phyloP scores from a whole-genome alignment of 208 protist species.

The Acanthamoeba sp. region DNA sequence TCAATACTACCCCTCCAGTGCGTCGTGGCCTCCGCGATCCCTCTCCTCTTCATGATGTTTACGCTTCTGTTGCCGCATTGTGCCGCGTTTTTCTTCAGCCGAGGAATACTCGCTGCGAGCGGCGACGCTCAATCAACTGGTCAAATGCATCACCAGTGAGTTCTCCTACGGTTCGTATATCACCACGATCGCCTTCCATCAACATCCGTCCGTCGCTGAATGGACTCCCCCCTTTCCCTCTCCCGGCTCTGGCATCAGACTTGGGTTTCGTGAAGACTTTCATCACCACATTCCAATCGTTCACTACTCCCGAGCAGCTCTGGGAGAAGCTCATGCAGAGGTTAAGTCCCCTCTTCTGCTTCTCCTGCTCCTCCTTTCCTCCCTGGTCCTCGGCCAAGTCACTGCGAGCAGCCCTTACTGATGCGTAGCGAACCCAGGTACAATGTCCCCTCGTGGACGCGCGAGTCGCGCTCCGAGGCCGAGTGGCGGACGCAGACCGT shows the following conservation, averaged over 20 bases:
- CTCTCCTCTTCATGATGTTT: too few relatives aligned
- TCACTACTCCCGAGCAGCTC: conserved; percentile 41
- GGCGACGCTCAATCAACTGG: conserved; percentile 12
- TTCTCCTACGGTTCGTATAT: neutral
- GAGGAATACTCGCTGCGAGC: neutral
- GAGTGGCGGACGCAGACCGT: conserved; percentile 6
- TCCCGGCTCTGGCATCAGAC: too few relatives aligned
- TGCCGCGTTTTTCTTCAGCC: neutral
- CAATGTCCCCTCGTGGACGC: neutral
- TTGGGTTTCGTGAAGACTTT: conserved; percentile 55
- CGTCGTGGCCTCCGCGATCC: too few relatives aligned
- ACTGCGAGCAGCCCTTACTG: neutral
- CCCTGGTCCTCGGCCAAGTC: neutral
- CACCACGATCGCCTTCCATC: neutral
- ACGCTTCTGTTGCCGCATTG: too few relatives aligned
- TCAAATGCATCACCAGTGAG: neutral
- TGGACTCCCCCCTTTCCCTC: too few relatives aligned
- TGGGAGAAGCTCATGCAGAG: conserved; percentile 42
- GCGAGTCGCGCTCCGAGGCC: neutral
- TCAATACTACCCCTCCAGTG: neutral
- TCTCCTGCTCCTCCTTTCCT: too few relatives aligned
- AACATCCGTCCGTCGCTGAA: too few relatives aligned
- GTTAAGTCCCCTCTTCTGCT: neutral
- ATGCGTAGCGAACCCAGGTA: neutral
- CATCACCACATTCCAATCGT: conserved; percentile 44